These are phyloP conservation scores for Wickerhamomyces hampshirensis DNA, from an alignment of 805 yeast species.

Conservation along the genomic window DNA sequence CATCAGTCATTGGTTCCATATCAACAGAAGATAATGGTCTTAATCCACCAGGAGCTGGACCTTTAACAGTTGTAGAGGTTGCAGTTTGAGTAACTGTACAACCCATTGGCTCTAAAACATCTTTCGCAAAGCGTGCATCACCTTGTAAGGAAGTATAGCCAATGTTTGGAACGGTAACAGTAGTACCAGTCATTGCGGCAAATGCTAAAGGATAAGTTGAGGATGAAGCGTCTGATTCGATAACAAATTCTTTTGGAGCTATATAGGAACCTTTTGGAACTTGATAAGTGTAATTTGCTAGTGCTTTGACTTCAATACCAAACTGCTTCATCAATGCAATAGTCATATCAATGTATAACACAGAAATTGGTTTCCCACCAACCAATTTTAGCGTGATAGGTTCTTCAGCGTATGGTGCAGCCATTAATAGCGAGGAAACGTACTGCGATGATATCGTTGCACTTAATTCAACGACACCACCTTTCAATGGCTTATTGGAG, in stretches of 20 bases:
- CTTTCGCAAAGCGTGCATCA: conserved; percentile 93
- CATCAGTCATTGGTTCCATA: conserved; percentile 99
- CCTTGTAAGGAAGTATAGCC: conserved; percentile 93
- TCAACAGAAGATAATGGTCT: conserved; percentile 73
- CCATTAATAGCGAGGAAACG: conserved; percentile 92
- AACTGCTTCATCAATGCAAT: conserved; percentile 90
- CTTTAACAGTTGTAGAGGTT: conserved; percentile 86
- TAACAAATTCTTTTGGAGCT: conserved; percentile 80
- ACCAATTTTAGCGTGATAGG: conserved; percentile 86
- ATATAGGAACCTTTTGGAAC: conserved; percentile 80
- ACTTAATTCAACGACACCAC: conserved; percentile 89
- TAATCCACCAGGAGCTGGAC: conserved; percentile 69
- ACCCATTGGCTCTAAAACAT: conserved; percentile 93
- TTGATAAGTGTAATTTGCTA: conserved; percentile 82
- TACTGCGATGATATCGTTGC: conserved; percentile 98
- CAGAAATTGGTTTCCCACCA: conserved; percentile 97
- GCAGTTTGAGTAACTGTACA: conserved; percentile 80
- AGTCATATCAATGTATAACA: conserved; percentile 95
- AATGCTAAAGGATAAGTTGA: conserved; percentile 97
- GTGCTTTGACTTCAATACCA: conserved; percentile 72
- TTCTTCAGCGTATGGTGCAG: conserved; percentile 90
- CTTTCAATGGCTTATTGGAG: conserved; percentile 68
- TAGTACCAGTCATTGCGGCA: conserved; percentile 93
- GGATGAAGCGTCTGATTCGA: conserved; percentile 96
- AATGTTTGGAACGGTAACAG: conserved; percentile 90